Evolutionary conservation across 345 rosid genomes (phyloP), one percentile per base, ranked within the genome.

Genomic region (Aquilaria yunnanensis): DNA sequence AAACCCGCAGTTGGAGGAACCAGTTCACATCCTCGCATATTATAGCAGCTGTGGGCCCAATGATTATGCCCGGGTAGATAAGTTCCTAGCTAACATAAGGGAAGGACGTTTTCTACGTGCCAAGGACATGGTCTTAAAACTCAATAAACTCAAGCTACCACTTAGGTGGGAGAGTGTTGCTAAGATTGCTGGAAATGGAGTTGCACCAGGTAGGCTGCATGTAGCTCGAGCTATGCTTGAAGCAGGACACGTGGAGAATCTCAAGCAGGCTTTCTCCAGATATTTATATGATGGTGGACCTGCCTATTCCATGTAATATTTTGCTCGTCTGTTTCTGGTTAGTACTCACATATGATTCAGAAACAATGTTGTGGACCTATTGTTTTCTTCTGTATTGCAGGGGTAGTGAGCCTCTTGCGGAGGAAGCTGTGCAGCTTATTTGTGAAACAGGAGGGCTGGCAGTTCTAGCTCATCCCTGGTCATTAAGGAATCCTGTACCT

Each of bases 381-480:
- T 64, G 46, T 60, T 59, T 58, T 66, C 33, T 66, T 56, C 41
- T 56, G 56, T 55, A 23, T 49, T 50, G 55, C 80, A 94, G 96
- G 74, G 99, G 99, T 66, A 86, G 75, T 9, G 99, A 94, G 77
- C 97, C 97, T 77, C 74, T 59, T 50, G 78, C 83, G 6, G 96
- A 88, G 81, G 95, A 82, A 72, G 85, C 95, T 12, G 86, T 94
- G 63, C 75, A 68, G 73, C 68, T 94, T 45, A 83, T 94, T 61
- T 57, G 71, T 74, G 76, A 77, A 75, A 88, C 97, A 0, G 99
- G 99, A 51, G 99, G 97, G 54, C 70, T 94, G 67, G 81, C 97
- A n/a, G 96, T 94, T 51, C 83, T 94, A 32, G 99, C 97, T 74
- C 99, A 94, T 82, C 99, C 99, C 12, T 94, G 99, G 99, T 89